These are phyloP conservation scores for Alloteropsis semialata DNA, from an alignment of 176 grass and related monocot genomes.

Conservation along the genomic window DNA sequence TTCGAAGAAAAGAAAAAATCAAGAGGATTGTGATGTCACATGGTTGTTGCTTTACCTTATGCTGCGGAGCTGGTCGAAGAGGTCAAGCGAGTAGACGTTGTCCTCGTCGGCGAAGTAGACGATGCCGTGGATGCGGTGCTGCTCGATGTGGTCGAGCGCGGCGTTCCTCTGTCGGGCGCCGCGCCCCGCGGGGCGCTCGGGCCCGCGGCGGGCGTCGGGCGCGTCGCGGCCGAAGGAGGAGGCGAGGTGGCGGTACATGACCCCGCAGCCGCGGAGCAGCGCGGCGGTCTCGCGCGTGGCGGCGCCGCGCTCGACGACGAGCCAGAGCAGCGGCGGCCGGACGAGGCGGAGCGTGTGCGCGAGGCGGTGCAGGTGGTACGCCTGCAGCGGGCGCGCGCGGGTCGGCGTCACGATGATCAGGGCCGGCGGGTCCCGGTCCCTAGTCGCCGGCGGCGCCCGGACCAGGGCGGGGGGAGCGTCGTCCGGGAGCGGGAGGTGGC, in stretches of 20 bases:
- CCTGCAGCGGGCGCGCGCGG: constrained; percentile 53
- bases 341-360: constrained; percentile 62
- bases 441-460: background rate
- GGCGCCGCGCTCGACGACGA: constrained; percentile 61
- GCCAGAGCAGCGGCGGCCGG: constrained; percentile 58
- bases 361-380: constrained; percentile 67
- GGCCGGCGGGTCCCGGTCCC: background rate
- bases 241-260: constrained; percentile 63
- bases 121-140: constrained; percentile 59
- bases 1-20: background rate
- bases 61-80: constrained; percentile 44
- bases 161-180: constrained; percentile 54
- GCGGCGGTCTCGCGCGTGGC: constrained; percentile 47
- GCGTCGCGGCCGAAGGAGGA: background rate
- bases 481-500: constrained; percentile 1
- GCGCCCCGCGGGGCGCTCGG: constrained; percentile 16
- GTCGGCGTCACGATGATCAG: constrained; percentile 66
- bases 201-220: background rate
- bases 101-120: constrained; percentile 80
- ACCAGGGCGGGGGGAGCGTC: background rate
- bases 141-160: constrained; percentile 65
- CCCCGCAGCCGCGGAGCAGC: constrained; percentile 55
- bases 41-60: constrained; percentile 40
- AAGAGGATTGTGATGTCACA: background rate
- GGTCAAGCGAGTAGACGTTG: constrained; percentile 68